Percentiles rank a stretch among this genome's conserved stretches.
Evolutionary conservation across 495 filamentous ascomycete species (phyloP).

Genomic region (Hypomontagnella submonticulosa): DNA sequence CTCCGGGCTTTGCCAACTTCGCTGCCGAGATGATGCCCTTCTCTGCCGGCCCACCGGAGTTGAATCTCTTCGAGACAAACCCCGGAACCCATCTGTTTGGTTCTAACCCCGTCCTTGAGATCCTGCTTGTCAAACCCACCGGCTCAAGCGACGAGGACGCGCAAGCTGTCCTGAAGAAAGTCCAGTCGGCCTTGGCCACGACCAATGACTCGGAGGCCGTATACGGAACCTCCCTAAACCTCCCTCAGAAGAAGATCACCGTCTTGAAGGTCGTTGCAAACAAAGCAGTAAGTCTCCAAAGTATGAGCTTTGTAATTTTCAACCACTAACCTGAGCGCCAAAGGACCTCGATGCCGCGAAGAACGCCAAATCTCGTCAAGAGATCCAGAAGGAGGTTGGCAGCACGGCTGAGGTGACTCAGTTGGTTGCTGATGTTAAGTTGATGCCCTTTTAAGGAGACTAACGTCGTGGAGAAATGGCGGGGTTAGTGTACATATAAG

Average conservation of each 20-base stretch:
- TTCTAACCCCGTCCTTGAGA: slow-evolving; percentile 6
- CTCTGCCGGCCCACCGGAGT: slow-evolving; percentile 20
- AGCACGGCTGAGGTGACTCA: slow-evolving; percentile 21
- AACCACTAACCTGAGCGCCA: not conserved
- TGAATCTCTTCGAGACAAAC: slow-evolving; percentile 36
- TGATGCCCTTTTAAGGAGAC: slow-evolving; percentile 8
- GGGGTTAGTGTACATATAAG: slow-evolving; percentile 1
- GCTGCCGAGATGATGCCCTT: slow-evolving; percentile 8
- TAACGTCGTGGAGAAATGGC: not conserved
- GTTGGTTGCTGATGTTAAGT: slow-evolving; percentile 21
- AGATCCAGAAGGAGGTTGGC: slow-evolving; percentile 13
- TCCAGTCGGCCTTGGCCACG: slow-evolving; percentile 17
- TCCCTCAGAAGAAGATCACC: slow-evolving; percentile 25
- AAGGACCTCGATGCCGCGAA: slow-evolving; percentile 28
- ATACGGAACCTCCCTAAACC: slow-evolving; percentile 31
- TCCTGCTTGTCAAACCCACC: slow-evolving; percentile 27
- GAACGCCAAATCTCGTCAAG: slow-evolving; percentile 13
- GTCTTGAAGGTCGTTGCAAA: slow-evolving; percentile 18
- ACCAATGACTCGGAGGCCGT: slow-evolving; percentile 10
- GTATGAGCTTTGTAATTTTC: not conserved
- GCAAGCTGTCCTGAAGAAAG: slow-evolving; percentile 13
- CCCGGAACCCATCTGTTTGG: slow-evolving; percentile 15
- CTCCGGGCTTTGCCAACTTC: slow-evolving; percentile 10
- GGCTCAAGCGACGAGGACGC: slow-evolving; percentile 11
- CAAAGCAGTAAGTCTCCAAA: slow-evolving; percentile 22